phyloP scores from a whole-genome alignment of 805 yeast species.

The Candida namnaoensis region DNA sequence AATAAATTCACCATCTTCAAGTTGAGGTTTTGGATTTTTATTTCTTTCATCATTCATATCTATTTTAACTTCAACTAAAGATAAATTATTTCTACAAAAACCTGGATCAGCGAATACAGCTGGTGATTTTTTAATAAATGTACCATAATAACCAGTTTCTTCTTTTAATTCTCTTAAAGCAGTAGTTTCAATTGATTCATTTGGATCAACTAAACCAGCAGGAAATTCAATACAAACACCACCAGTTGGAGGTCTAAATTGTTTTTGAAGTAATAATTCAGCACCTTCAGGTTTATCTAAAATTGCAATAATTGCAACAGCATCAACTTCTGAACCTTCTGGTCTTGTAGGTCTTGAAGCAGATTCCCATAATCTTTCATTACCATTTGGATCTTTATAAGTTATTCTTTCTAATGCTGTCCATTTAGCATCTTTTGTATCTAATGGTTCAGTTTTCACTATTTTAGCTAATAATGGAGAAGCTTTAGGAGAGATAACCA shows the following conservation, averaged over 20 bases:
- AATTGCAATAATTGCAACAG: conserved; percentile 83
- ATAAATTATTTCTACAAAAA: conserved; percentile 81
- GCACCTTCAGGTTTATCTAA: conserved; percentile 42
- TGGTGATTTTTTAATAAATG: conserved; percentile 36
- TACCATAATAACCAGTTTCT: conserved; percentile 89
- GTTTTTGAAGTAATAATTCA: conserved; percentile 62
- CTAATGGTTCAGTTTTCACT: conserved; percentile 18
- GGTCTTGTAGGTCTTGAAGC: conserved; percentile 41
- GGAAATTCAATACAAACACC: conserved; percentile 91
- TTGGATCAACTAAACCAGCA: conserved; percentile 87
- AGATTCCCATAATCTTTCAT: conserved; percentile 79
- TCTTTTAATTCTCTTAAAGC: conserved; percentile 85
- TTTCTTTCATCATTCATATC: conserved; percentile 65
- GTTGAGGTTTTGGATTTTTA: conserved; percentile 55
- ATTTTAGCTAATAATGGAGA: conserved; percentile 28
- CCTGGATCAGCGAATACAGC: conserved; percentile 74
- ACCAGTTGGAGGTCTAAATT: conserved; percentile 86
- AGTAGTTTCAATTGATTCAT: conserved; percentile 67
- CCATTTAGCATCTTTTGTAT: conserved; percentile 51
- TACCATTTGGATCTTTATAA: conserved; percentile 68
- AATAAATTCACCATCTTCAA: conserved; percentile 90
- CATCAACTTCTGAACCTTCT: conserved; percentile 51
- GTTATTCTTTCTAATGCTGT: conserved; percentile 56
- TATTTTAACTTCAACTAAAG: conserved; percentile 68
- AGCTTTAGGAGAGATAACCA: conserved; percentile 17